These are phyloP conservation scores for Leccinum olivaceoglutinosum DNA, from an alignment of 1,284 basidiomycete genomes.

Conservation along the genomic window DNA sequence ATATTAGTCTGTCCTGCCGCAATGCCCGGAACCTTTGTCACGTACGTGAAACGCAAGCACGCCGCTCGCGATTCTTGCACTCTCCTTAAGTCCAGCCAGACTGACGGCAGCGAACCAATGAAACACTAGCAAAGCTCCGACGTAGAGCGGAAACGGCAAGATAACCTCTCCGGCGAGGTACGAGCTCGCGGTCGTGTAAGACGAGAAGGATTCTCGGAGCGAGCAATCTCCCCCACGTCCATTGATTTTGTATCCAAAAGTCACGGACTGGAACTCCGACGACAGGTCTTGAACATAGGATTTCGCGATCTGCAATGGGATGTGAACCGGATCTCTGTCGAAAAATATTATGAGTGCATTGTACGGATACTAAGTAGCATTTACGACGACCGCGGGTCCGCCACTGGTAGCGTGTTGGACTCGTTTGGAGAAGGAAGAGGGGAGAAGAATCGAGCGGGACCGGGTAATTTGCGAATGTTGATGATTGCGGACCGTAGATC, in stretches of 20 bases:
- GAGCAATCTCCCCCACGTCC: too few relatives aligned
- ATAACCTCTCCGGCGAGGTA: slow-evolving; percentile 61
- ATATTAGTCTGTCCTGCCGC: slow-evolving; percentile 4
- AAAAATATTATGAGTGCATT: not conserved
- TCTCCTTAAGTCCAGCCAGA: slow-evolving; percentile 57
- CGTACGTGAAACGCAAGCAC: slow-evolving; percentile 57
- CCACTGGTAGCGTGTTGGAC: not conserved
- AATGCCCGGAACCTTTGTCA: slow-evolving; percentile 4
- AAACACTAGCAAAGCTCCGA: slow-evolving; percentile 47
- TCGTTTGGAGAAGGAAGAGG: not conserved
- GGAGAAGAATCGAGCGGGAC: not conserved
- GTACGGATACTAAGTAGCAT: not conserved
- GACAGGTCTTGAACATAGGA: not conserved
- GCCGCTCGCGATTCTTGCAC: slow-evolving; percentile 49
- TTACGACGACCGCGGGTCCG: not conserved
- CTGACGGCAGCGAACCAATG: slow-evolving; percentile 48
- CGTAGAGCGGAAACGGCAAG: slow-evolving; percentile 45
- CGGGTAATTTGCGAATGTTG: not conserved
- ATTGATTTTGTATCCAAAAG: too few relatives aligned
- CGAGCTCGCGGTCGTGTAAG: slow-evolving; percentile 47
- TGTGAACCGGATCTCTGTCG: too few relatives aligned
- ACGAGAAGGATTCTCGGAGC: too few relatives aligned
- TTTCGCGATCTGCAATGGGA: not conserved
- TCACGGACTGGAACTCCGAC: not conserved
- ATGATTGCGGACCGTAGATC: not conserved